Evolutionary conservation across 2,329 filamentous ascomycete species (phyloP).

Genomic region (Sclerotinia minor): DNA sequence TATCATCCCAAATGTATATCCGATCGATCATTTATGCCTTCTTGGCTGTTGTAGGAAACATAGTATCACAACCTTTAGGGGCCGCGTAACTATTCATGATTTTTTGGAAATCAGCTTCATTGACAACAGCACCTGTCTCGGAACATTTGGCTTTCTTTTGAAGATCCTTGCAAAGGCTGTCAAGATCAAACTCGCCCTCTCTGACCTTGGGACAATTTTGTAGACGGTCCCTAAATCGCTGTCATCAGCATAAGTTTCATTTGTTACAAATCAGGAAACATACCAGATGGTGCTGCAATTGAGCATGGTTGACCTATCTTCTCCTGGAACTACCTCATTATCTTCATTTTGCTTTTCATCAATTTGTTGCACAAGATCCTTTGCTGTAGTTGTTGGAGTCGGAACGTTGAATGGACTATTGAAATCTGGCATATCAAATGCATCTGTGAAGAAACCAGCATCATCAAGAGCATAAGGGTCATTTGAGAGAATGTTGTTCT

Average conservation of each 20-base stretch:
- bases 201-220: constrained; percentile 85
- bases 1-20: constrained; percentile 14
- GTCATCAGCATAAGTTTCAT: constrained; percentile 1
- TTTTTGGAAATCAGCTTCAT: constrained; percentile 82
- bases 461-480: constrained; percentile 48
- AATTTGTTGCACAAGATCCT: constrained; percentile 74
- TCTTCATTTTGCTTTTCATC: constrained; percentile 73
- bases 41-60: not conserved
- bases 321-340: constrained; percentile 64
- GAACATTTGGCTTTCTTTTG: constrained; percentile 96
- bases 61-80: not conserved
- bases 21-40: constrained; percentile 13
- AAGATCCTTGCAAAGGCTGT: constrained; percentile 87
- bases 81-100: constrained; percentile 59
- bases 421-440: constrained; percentile 75
- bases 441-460: constrained; percentile 59
- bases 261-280: constrained; percentile 40
- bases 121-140: constrained; percentile 83
- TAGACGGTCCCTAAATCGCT: constrained; percentile 73
- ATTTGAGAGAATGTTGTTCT: constrained; percentile 73
- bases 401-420: constrained; percentile 74
- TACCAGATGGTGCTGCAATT: constrained; percentile 94
- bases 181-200: constrained; percentile 88
- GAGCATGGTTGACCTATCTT: constrained; percentile 64
- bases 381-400: constrained; percentile 52